Evolutionary conservation across 1,139 yeast species (phyloP).

Genomic region (Candida sojae): DNA sequence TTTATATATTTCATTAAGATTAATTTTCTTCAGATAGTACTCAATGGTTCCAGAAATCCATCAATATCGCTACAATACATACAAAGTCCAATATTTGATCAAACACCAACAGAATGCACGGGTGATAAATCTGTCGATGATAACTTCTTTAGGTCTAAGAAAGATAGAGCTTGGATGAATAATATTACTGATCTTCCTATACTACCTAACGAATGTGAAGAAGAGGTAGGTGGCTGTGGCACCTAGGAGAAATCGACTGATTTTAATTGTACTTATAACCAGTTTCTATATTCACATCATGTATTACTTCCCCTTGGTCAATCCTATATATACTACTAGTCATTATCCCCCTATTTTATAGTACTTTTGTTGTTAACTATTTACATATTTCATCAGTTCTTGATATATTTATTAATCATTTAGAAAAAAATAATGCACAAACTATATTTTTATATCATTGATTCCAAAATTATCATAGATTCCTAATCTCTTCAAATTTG

Average conservation of each 20-base stretch:
- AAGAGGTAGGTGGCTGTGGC: not conserved
- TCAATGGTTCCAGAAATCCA: constrained; percentile 36
- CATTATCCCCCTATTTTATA: too few species aligned
- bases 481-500: constrained; percentile 27
- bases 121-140: not conserved
- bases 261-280: too few species aligned
- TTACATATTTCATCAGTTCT: too few species aligned
- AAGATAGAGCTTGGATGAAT: constrained; percentile 17
- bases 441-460: constrained; percentile 1
- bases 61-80: constrained; percentile 33
- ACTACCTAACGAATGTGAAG: constrained; percentile 1
- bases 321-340: too few species aligned
- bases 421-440: not conserved
- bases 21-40: constrained; percentile 39
- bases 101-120: not conserved
- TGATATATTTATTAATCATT: not conserved
- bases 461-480: constrained; percentile 28
- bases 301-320: too few species aligned
- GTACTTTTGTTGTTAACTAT: too few species aligned
- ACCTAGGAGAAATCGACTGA: not conserved
- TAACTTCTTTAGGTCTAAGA: constrained; percentile 8
- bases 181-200: constrained; percentile 34
- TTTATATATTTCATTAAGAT: constrained; percentile 39
- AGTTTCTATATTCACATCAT: too few species aligned
- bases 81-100: constrained; percentile 39